A percentile compares a stretch with the other conserved stretches of the same genome.
These are phyloP conservation scores for Amyloporia xantha DNA, from an alignment of 768 basidiomycete genomes.

Conservation along the genomic window DNA sequence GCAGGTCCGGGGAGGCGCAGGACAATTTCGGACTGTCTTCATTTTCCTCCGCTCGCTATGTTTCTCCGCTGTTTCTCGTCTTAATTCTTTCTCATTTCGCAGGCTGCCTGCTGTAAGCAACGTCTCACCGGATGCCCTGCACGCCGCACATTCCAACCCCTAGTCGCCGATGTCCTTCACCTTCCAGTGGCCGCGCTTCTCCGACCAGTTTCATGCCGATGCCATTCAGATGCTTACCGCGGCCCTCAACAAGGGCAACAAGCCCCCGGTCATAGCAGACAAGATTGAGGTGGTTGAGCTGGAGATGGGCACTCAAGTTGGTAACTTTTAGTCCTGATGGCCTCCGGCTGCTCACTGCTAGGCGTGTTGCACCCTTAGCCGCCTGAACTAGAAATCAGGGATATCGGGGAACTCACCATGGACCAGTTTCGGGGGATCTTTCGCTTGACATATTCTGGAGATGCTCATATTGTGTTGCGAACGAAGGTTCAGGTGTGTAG, in stretches of 20 bases:
- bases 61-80: constrained; percentile 2
- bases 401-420: constrained; percentile 92
- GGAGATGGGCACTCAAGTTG: constrained; percentile 96
- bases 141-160: not conserved
- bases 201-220: constrained; percentile 93
- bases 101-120: not conserved
- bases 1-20: not conserved
- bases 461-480: constrained; percentile 79
- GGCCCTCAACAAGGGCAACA: constrained; percentile 95
- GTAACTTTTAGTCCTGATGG: constrained; percentile 13
- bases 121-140: constrained; percentile 2
- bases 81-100: too few relatives aligned
- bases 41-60: not conserved
- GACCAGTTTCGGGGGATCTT: constrained; percentile 98
- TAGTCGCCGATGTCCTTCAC: constrained; percentile 66
- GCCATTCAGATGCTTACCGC: constrained; percentile 95
- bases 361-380: constrained; percentile 46
- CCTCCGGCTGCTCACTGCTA: constrained; percentile 3
- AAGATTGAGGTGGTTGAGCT: constrained; percentile 96
- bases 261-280: constrained; percentile 96
- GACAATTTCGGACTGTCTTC: not conserved
- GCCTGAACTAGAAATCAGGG: constrained; percentile 93
- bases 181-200: constrained; percentile 96
- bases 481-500: constrained; percentile 96
- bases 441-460: constrained; percentile 88